Conservation (phyloP, 73 alveolate genomes). For the Stentor roeselii region DNA sequence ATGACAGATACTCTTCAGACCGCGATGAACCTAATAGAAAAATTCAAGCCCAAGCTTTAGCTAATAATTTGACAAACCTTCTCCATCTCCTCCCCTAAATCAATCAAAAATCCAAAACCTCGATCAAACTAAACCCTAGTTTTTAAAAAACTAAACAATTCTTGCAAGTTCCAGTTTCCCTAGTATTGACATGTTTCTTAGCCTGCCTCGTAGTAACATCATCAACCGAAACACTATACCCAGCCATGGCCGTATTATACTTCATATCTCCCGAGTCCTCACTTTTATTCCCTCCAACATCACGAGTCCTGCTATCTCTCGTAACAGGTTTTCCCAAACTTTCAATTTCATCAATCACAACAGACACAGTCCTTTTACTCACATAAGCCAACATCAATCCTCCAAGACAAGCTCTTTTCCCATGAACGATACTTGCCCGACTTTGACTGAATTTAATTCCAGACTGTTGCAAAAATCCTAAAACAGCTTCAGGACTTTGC, state of each 20-base stretch:
- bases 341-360: constrained; percentile 22
- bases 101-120: no score
- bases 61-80: no score
- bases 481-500: not conserved
- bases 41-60: no score
- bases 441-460: constrained; percentile 8
- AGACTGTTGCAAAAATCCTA: not conserved
- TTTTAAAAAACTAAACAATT: not conserved
- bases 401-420: not conserved
- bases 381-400: constrained; percentile 1
- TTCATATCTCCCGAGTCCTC: not conserved
- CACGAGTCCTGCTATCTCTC: not conserved
- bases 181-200: not conserved
- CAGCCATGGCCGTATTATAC: not conserved
- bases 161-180: not conserved
- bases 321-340: not conserved
- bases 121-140: no score
- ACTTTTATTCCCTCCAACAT: not conserved
- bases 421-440: constrained; percentile 8
- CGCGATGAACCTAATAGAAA: no score
- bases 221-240: not conserved
- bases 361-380: not conserved
- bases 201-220: not conserved
- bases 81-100: no score
- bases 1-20: no score